These are phyloP conservation scores for Brassica cretica DNA, from an alignment of 345 rosid genomes.

Conservation along the genomic window DNA sequence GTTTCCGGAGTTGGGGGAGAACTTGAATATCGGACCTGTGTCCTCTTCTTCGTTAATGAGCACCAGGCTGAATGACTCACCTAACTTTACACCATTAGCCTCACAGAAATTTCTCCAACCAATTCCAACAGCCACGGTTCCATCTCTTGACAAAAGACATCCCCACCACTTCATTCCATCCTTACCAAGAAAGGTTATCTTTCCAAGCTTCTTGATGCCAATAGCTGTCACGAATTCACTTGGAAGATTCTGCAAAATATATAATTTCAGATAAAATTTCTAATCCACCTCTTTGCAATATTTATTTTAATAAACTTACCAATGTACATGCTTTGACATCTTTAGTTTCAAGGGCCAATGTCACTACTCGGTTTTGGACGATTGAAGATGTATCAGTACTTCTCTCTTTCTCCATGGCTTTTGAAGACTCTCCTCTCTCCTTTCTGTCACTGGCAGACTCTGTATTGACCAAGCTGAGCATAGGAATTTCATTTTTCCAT, in stretches of 20 bases:
- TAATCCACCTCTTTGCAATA: neutral
- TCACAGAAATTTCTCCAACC: conserved; percentile 1
- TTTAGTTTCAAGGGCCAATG: neutral
- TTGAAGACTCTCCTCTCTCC: neutral
- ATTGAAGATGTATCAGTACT: neutral
- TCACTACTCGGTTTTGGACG: neutral
- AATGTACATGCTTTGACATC: neutral
- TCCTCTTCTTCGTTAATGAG: neutral
- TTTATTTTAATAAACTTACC: neutral
- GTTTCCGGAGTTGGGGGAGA: neutral
- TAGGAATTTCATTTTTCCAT: neutral
- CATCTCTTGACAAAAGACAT: neutral
- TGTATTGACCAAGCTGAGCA: neutral
- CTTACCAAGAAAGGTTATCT: neutral
- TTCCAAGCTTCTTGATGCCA: conserved; percentile 1
- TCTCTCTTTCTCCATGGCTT: neutral
- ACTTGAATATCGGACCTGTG: neutral
- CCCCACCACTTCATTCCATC: neutral
- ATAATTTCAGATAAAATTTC: neutral
- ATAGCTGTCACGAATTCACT: conserved; percentile 4
- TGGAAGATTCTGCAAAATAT: conserved; percentile 19
- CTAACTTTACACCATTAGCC: neutral
- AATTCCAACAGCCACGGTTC: neutral
- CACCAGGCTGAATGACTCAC: neutral
- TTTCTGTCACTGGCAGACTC: neutral